Base-by-base conservation (phyloP, 2,329 filamentous ascomycete species). In the Stylonectria norvegica region DNA sequence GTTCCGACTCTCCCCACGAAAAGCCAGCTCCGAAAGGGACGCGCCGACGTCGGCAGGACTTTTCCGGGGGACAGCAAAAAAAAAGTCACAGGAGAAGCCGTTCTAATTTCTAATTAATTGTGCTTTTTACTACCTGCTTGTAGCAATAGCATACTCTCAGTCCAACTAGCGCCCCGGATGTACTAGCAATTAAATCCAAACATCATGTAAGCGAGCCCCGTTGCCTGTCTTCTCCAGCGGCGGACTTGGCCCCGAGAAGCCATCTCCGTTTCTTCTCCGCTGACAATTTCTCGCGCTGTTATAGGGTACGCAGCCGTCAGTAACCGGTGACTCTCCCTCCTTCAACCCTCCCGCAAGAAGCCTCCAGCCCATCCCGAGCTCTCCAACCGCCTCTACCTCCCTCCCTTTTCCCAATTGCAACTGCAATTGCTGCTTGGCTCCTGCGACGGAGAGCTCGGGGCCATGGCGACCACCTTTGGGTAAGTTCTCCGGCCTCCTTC, bases 391-490 rank as follows among this genome's bases (percentile, higher is more conserved):
- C 18, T 16, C 17, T 10, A 14, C 36, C 29, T 18, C 16, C 16
- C 16, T 12, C 18, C 8, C 29, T n/a, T 9, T n/a, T 15, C 11
- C 30, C 17, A 12, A 11, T 22, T 17, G 18, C 18, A 17, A 9
- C n/a, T 32, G n/a, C 25, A 12, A 20, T 23, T 25, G 17, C 34
- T 33, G 15, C 16, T 17, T 23, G 18, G n/a, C 34, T 33, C 30
- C 30, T 19, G 17, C 20, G 37, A n/a, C 31, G 30, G 12, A 38
- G 29, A 34, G 34, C 36, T 37, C 28, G 36, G 36, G n/a, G 40
- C 36, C 34, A 55, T 55, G 52, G 48, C 52, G 18, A 54, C 52
- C 28, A 81, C 66, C 34, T 36, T 59, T 37, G 66, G 66, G 66
- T 66, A 59, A 34, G 55, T 29, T 20, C 7, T 11, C 18, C 7